Conservation (phyloP, 495 filamentous ascomycete genomes). For the Glonium stellatum region DNA sequence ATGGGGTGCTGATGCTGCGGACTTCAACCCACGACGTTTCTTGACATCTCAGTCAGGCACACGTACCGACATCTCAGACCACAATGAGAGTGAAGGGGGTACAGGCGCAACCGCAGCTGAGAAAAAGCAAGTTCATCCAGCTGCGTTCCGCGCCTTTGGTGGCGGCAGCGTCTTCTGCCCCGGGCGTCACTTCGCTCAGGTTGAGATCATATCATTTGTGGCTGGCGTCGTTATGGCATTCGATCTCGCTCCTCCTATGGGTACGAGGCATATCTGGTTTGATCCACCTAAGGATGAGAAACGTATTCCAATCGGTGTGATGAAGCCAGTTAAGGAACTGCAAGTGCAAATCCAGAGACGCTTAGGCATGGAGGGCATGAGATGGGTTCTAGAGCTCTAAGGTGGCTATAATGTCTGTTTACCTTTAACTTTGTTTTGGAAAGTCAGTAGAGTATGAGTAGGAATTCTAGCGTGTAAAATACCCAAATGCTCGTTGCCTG, state of each 20-base stretch:
- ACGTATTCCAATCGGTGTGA: conserved; percentile 24
- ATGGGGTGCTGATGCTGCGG: conserved; percentile 21
- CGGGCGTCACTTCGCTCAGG: conserved; percentile 43
- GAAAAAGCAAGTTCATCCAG: conserved; percentile 12
- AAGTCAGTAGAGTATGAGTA: no score
- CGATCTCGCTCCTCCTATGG: conserved; percentile 29
- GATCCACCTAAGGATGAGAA: conserved; percentile 16
- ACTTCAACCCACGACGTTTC: conserved; percentile 23
- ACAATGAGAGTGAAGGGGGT: no score
- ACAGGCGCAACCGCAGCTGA: no score
- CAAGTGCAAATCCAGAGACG: conserved; percentile 21
- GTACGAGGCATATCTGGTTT: conserved; percentile 22
- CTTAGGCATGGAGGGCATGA: conserved; percentile 13
- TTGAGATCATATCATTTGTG: conserved; percentile 38
- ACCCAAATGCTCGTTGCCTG: no score
- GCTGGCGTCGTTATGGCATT: conserved; percentile 40
- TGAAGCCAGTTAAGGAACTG: conserved; percentile 25
- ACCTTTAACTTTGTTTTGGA: no score
- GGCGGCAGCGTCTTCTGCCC: conserved; percentile 42
- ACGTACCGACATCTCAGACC: conserved; percentile 5
- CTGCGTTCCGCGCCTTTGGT: conserved; percentile 40
- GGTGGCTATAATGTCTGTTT: no score
- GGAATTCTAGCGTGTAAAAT: no score
- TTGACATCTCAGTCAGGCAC: conserved; percentile 3
- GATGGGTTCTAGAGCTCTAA: conserved; percentile 16